A percentile compares a stretch with the other conserved stretches of the same genome.
Conservation (phyloP, 2,329 filamentous ascomycete species). For the Monilinia fructicola region DNA sequence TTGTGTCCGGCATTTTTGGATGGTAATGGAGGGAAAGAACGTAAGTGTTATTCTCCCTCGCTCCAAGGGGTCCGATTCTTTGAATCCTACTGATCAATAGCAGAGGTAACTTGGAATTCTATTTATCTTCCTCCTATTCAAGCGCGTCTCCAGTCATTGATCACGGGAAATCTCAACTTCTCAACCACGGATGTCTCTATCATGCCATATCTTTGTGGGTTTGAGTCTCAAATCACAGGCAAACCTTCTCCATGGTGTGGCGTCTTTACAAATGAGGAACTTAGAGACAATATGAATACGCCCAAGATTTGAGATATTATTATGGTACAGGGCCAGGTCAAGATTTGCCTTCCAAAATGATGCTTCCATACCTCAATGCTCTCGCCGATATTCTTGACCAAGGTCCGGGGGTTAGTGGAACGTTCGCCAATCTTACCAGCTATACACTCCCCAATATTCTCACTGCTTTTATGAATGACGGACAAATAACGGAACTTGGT, state of each 20-base stretch:
- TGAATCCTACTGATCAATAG: neutral
- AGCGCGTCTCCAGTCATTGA: neutral
- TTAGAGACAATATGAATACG: constrained; percentile 63
- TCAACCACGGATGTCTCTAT: constrained; percentile 53
- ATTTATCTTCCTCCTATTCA: constrained; percentile 20
- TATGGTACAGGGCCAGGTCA: constrained; percentile 62
- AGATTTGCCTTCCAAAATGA: constrained; percentile 54
- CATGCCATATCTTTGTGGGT: constrained; percentile 70
- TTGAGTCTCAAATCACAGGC: constrained; percentile 67
- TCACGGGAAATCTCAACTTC: constrained; percentile 53
- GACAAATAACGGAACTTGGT: constrained; percentile 62
- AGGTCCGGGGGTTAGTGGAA: constrained; percentile 53
- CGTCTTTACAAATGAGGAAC: constrained; percentile 61
- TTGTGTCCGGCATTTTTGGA: constrained; percentile 60
- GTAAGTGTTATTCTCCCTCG: constrained; percentile 25
- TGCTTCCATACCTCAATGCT: constrained; percentile 59
- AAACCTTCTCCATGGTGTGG: constrained; percentile 60
- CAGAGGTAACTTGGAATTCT: constrained; percentile 11
- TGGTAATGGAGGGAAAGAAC: constrained; percentile 48
- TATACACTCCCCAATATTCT: constrained; percentile 58
- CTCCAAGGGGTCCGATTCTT: neutral
- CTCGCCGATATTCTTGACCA: constrained; percentile 53
- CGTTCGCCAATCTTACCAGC: constrained; percentile 46
- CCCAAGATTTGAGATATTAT: constrained; percentile 67
- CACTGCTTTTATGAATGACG: constrained; percentile 64